Conservation (phyloP, 768 basidiomycete species). For the Termitomyces bulborhizus region DNA sequence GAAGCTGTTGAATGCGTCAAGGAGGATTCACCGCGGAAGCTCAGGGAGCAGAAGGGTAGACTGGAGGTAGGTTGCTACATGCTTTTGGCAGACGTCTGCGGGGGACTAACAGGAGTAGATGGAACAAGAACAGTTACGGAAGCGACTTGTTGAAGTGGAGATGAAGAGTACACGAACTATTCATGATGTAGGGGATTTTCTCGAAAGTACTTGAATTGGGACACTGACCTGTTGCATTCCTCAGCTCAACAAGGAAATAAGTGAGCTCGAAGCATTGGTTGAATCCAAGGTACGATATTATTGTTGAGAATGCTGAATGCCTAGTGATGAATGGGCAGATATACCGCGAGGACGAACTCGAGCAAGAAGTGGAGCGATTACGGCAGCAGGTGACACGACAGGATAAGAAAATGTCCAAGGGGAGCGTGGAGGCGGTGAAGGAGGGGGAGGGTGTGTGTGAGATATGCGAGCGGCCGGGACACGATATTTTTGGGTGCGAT, state of each 20-base stretch:
- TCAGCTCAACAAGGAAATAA: slow-evolving; percentile 87
- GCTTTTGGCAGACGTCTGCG: not conserved
- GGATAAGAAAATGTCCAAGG: slow-evolving; percentile 50
- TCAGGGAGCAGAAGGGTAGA: slow-evolving; percentile 44
- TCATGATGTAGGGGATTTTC: slow-evolving; percentile 47
- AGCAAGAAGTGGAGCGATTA: slow-evolving; percentile 72
- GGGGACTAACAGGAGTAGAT: slow-evolving; percentile 25
- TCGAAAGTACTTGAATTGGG: not conserved
- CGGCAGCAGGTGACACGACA: slow-evolving; percentile 65
- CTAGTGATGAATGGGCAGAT: slow-evolving; percentile 40
- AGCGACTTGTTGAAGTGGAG: slow-evolving; percentile 62
- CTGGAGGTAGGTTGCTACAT: slow-evolving; percentile 39
- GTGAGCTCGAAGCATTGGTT: slow-evolving; percentile 88
- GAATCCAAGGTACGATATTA: slow-evolving; percentile 71
- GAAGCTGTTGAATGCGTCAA: slow-evolving; percentile 16
- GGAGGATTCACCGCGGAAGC: slow-evolving; percentile 35
- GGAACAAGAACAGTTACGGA: slow-evolving; percentile 66
- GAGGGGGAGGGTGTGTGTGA: slow-evolving; percentile 59
- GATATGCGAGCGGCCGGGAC: slow-evolving; percentile 79
- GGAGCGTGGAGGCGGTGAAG: slow-evolving; percentile 26
- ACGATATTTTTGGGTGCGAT: slow-evolving; percentile 83
- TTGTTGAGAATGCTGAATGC: not conserved
- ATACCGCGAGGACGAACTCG: slow-evolving; percentile 88
- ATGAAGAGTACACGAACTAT: slow-evolving; percentile 67
- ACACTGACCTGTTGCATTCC: not conserved